Base-by-base conservation (phyloP, 495 filamentous ascomycete species). In the Hypoxylon crocopeplum region DNA sequence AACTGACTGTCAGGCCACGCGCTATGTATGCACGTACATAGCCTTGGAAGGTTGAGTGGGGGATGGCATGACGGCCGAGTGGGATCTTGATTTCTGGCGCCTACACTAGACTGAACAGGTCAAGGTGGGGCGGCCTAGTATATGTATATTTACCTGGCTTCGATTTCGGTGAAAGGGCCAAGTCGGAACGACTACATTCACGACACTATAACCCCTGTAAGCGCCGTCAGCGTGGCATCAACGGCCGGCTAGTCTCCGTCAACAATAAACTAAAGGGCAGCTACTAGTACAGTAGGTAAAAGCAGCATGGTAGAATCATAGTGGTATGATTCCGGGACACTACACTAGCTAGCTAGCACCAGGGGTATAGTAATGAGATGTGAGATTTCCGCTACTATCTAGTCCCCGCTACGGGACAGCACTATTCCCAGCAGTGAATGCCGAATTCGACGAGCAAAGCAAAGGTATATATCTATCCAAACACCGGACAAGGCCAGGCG, bases 391-490 rank as follows among this genome's bases (percentile, higher is more conserved):
- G 25, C 25, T 29, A 29, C 25, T 29, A 29, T 29, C 10, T 10
- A 5, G 25, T 5, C 10, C 10, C 5, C 25, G 25, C 25, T 29
- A 29, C 10, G 25, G 25, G 10, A 29, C 10, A 10, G 4, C n/a
- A 3, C 6, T 38, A 38, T 38, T 34, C 12, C 32, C 32, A 10
- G 15, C 15, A 19, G 6, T 13, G 15, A 38, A 38, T 38, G 4
- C 5, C 34, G 4, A 19, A 38, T 3, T 13, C 5, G 15, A 8
- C 2, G 5, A 3, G 13, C 13, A 38, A 19, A 38, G 34, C 34
- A 37, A 34, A 55, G 51, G 51, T 64, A 64, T 63, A 57, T 53
- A 52, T 64, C 60, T 63, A 58, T 53, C 53, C 60, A 54, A 39
- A 39, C 41, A 36, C 59, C 16, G 16, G 16, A n/a, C 10, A 48